Evolutionary conservation across 1,284 basidiomycete species (phyloP).

Genomic region (Ustilago loliicola): DNA sequence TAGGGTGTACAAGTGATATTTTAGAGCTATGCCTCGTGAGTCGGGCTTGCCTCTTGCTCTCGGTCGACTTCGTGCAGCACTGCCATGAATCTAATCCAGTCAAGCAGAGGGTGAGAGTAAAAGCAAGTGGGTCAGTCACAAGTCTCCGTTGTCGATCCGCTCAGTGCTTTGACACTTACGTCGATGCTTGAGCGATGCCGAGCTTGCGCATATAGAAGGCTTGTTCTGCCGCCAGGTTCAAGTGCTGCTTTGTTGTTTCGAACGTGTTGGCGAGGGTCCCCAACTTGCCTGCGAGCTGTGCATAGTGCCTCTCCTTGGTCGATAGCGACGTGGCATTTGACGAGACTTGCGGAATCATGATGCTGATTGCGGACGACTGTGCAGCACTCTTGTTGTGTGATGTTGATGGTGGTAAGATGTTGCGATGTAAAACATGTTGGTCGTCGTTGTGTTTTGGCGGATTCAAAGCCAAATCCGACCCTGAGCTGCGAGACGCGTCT

Average conservation of each 20-base stretch:
- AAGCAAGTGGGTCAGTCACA: neutral
- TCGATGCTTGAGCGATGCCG: constrained; percentile 51
- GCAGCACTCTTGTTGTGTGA: neutral
- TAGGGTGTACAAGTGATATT: neutral
- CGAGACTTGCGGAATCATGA: constrained; percentile 36
- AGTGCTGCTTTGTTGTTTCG: constrained; percentile 43
- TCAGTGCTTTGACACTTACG: constrained; percentile 25
- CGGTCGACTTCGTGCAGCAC: constrained; percentile 41
- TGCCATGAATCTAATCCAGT: constrained; percentile 41
- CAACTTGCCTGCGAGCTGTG: constrained; percentile 47
- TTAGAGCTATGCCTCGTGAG: constrained; percentile 11
- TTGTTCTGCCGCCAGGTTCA: constrained; percentile 48
- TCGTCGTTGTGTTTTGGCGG: neutral
- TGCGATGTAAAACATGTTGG: neutral
- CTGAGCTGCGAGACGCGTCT: constrained; percentile 27
- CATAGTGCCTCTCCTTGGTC: constrained; percentile 51
- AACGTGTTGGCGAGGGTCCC: constrained; percentile 40
- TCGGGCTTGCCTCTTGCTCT: constrained; percentile 33
- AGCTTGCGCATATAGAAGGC: constrained; percentile 55
- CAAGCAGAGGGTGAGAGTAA: neutral
- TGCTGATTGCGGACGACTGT: neutral
- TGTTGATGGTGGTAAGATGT: constrained; percentile 13
- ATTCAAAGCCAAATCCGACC: constrained; percentile 6
- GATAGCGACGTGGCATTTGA: constrained; percentile 24
- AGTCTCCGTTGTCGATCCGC: neutral